Evolutionary conservation across 345 rosid species (phyloP), one percentile per base, ranked within the genome.

Genomic region (Lagerstroemia speciosa): DNA sequence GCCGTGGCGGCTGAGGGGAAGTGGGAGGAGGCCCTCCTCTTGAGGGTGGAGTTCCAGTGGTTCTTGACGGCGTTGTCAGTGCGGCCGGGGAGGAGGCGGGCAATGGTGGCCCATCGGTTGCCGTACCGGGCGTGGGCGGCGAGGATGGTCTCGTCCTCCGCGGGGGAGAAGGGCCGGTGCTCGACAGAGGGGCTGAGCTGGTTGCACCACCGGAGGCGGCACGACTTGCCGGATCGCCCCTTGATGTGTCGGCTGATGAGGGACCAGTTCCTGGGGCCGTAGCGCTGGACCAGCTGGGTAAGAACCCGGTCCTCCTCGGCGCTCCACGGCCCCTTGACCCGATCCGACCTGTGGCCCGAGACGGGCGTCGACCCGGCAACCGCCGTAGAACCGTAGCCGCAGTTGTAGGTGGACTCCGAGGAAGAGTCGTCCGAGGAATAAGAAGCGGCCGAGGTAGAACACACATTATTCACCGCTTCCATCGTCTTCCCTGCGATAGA

Each of bases 251-350:
- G 65, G 80, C 89, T 82, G 33, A 85, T 87, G 74, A 82, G 22
- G 62, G 89, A 80, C 89, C 92, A 87, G 72, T 87, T 85, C 67
- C 83, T 71, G 2, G 92, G 82, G 2, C 92, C 92, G 69, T 87
- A 80, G 32, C 78, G 80, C 40, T 83, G 68, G 1, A 83, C 86
- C 8, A 85, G 76, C 60, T 74, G 79, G 68, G 81, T 72, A 8
- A 87, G 79, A 55, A 55, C 69, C 27, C 77, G 82, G 65, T 87
- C 92, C 71, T 87, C 87, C 40, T 83, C 81, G 1, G 87, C 80
- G 62, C 85, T 85, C 87, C 89, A 85, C 2, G 86, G 84, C 2
- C 89, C 89, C 69, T 81, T 87, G 55, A 84, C 75, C n/a, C 82
- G 70, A 27, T 81, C 67, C 15, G 43, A 20, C 58, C 14, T 41